Base-by-base conservation (phyloP, 1,284 basidiomycete genomes). In the Pascua sp. region DNA sequence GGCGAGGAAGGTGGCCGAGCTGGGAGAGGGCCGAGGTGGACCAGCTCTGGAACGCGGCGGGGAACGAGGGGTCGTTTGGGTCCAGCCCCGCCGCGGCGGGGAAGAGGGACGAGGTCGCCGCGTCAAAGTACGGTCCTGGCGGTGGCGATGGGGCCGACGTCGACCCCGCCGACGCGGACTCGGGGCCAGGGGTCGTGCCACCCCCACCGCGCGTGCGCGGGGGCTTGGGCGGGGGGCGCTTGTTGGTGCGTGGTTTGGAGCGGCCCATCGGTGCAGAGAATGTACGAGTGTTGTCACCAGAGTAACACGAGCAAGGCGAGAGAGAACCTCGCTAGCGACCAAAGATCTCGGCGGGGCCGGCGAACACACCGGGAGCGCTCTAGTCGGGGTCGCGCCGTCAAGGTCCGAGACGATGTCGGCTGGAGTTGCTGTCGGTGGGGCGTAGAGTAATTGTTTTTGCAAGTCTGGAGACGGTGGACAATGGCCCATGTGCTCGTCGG, bases 211-310 rank as follows among this genome's bases (percentile, higher is more conserved):
- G 24, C 32, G 42, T 43, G 48, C 59, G 59, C 39, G 54, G 59
- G 40, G 57, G 50, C 56, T 61, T 64, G 24, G 62, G 62, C 42
- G 62, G 62, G 12, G 62, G 60, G 32, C 67, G 64, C 57, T 76
- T 76, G 61, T 72, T 71, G 8, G 70, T 69, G 17, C 69, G 63
- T 15, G 70, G 69, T 51, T 76, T 76, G 36, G 70, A 71, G 54
- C 71, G 66, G 43, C 71, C 73, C 74, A 76, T 76, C 49, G 45
- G 67, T 9, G 36, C 24, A 32, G 24, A 32, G 24, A 32, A 32
- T 32, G 24, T 32, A 32, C 24, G 24, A 32, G 24, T 32, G 24
- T 32, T 32, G 24, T 32, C 24, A 32, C 24, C 24, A 32, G 24
- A 32, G 24, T 32, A 32, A 32, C 24, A 32, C 24, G 7, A 32